Evolutionary conservation across 2,329 filamentous ascomycete species (phyloP).

Genomic region (Anisogramma anomala): DNA sequence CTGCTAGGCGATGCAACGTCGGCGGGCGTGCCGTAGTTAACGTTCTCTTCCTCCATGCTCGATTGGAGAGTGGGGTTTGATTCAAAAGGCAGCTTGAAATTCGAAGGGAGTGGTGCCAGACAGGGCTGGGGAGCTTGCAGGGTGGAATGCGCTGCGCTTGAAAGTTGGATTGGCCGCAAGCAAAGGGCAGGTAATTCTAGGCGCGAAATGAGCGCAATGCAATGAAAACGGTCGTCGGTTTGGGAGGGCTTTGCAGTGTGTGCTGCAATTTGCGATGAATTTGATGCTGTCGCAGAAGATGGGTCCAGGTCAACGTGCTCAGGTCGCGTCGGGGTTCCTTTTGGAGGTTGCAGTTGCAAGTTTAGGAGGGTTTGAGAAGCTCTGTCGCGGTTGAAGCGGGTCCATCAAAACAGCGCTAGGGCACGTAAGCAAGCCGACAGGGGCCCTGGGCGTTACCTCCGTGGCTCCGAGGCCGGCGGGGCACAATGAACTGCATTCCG

Average conservation of each 20-base stretch:
- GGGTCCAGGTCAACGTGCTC: constrained; percentile 10
- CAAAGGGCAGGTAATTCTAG: neutral
- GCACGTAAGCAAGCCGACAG: too few relatives aligned
- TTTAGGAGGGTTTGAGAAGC: too few relatives aligned
- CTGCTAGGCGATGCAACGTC: constrained; percentile 44
- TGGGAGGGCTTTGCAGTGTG: constrained; percentile 1
- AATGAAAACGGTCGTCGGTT: neutral
- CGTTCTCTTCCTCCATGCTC: constrained; percentile 46
- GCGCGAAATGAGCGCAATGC: neutral
- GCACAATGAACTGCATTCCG: neutral
- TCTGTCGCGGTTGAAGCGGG: too few relatives aligned
- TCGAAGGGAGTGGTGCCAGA: neutral
- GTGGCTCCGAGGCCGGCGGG: constrained; percentile 8
- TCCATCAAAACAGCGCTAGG: too few relatives aligned
- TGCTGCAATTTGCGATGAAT: constrained; percentile 5
- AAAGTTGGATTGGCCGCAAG: constrained; percentile 1
- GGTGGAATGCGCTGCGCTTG: constrained; percentile 10
- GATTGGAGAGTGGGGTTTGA: constrained; percentile 16
- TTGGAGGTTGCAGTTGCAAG: too few relatives aligned
- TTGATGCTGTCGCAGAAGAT: constrained; percentile 11
- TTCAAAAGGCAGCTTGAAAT: constrained; percentile 1
- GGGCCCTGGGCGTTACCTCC: too few relatives aligned
- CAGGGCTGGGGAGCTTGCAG: neutral
- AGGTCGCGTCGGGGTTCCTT: too few relatives aligned
- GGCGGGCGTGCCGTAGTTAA: constrained; percentile 45